Conservation (phyloP, 805 yeast genomes). For the Starmera quercuum region DNA sequence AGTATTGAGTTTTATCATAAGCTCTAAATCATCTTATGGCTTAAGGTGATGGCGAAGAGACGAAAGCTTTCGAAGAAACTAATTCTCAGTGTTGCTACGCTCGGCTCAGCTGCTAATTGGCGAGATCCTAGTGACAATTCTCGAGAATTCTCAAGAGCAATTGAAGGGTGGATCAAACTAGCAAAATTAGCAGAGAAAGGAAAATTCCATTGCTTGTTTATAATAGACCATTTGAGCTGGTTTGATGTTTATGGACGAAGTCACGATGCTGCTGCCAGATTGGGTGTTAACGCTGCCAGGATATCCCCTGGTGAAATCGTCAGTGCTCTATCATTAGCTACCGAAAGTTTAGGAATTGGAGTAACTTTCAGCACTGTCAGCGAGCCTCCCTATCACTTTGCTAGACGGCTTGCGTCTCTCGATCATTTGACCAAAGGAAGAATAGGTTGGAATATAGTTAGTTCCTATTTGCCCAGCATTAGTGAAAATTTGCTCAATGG, state of each 20-base stretch:
- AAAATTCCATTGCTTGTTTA: conserved; percentile 24
- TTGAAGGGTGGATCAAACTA: conserved; percentile 25
- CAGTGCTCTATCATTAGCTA: conserved; percentile 30
- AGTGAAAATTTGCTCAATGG: conserved; percentile 29
- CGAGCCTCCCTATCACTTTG: conserved; percentile 33
- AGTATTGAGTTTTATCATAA: too few species aligned
- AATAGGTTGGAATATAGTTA: conserved; percentile 36
- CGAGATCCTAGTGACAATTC: conserved; percentile 1
- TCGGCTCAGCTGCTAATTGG: conserved; percentile 3
- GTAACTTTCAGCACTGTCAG: conserved; percentile 33
- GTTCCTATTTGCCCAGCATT: conserved; percentile 33
- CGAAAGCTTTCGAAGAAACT: too few species aligned
- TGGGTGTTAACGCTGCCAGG: conserved; percentile 19
- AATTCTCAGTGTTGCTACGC: not conserved
- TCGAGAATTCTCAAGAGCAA: conserved; percentile 2
- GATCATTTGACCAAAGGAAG: conserved; percentile 34
- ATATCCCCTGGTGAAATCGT: conserved; percentile 24
- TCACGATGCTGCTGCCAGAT: conserved; percentile 27
- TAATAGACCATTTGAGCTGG: conserved; percentile 29
- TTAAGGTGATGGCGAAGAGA: too few species aligned
- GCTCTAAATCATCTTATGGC: too few species aligned
- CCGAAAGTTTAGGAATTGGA: conserved; percentile 28
- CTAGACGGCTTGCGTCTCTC: conserved; percentile 31
- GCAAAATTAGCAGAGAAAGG: conserved; percentile 27
- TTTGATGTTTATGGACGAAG: conserved; percentile 28